Conservation (phyloP, 306 rosid genomes). For the Ammopiptanthus mongolicus region DNA sequence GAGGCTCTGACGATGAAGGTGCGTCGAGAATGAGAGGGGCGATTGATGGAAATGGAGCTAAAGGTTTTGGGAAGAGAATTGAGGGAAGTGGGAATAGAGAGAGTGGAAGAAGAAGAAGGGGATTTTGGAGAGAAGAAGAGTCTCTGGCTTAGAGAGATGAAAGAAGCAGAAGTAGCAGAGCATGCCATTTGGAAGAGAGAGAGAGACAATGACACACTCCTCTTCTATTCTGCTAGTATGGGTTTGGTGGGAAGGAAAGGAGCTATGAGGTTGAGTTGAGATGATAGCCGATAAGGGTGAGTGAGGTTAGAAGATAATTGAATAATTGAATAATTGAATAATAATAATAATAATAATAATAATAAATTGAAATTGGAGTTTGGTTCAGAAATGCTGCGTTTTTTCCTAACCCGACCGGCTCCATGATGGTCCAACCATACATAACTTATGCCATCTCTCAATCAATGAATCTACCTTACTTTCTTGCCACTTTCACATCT, state of each 20-base stretch:
- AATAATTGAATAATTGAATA: no score
- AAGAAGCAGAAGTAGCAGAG: constrained; percentile 56
- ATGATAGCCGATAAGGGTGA: background rate
- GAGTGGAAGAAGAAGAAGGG: constrained; percentile 16
- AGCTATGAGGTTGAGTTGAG: background rate
- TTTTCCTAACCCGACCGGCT: no score
- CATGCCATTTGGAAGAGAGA: constrained; percentile 48
- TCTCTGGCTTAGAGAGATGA: constrained; percentile 45
- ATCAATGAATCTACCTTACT: no score
- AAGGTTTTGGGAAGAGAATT: constrained; percentile 38
- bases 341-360: no score
- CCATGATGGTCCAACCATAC: no score
- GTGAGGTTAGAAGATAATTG: no score
- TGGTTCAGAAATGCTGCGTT: no score
- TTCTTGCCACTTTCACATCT: no score
- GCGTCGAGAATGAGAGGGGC: constrained; percentile 35
- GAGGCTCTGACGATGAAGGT: constrained; percentile 59
- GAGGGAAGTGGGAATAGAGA: constrained; percentile 46
- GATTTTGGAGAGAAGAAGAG: constrained; percentile 36
- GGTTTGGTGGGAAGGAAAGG: background rate
- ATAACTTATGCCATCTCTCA: no score
- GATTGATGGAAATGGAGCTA: constrained; percentile 36
- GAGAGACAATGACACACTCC: background rate
- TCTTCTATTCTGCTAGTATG: background rate
- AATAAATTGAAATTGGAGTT: no score